phyloP scores from a whole-genome alignment of 805 yeast species.

The Ogataea trehalophila region DNA sequence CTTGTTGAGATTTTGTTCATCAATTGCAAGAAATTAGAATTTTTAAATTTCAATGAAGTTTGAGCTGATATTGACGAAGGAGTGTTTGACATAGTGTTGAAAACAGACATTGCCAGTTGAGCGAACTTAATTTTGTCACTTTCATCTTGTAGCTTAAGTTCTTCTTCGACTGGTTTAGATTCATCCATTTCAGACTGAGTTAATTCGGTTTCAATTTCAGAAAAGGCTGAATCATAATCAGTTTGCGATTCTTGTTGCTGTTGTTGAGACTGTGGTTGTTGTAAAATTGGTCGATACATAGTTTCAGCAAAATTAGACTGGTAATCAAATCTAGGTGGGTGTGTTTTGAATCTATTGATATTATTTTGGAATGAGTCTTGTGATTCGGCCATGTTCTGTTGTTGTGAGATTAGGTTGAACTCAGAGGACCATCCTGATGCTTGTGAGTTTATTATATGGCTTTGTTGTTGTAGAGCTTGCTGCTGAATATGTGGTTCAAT shows the following conservation, averaged over 20 bases:
- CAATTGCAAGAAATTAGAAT: slow-evolving; percentile 36
- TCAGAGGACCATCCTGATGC: slow-evolving; percentile 2
- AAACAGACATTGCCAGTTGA: slow-evolving; percentile 34
- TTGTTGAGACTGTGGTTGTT: slow-evolving; percentile 2
- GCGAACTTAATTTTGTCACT: slow-evolving; percentile 35
- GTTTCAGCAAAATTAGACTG: too few species aligned
- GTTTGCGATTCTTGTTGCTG: slow-evolving; percentile 5
- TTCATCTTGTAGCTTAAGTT: slow-evolving; percentile 16
- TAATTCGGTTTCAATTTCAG: slow-evolving; percentile 25
- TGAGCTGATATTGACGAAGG: slow-evolving; percentile 23
- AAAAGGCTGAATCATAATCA: slow-evolving; percentile 26
- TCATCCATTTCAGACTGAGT: slow-evolving; percentile 2
- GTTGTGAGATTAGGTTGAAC: slow-evolving; percentile 3
- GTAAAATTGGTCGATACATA: not conserved
- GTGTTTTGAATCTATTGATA: not conserved
- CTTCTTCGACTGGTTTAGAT: slow-evolving; percentile 2
- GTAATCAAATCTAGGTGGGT: not conserved
- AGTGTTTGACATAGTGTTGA: slow-evolving; percentile 33
- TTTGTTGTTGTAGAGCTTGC: not conserved
- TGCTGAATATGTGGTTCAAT: not conserved
- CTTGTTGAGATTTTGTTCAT: slow-evolving; percentile 37
- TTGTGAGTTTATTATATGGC: not conserved
- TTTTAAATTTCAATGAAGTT: slow-evolving; percentile 34
- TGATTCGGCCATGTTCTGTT: not conserved
- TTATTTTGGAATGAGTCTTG: slow-evolving; percentile 1